phyloP scores from a whole-genome alignment of 2,329 filamentous ascomycete species.

The Scleromitrula shiraiana region DNA sequence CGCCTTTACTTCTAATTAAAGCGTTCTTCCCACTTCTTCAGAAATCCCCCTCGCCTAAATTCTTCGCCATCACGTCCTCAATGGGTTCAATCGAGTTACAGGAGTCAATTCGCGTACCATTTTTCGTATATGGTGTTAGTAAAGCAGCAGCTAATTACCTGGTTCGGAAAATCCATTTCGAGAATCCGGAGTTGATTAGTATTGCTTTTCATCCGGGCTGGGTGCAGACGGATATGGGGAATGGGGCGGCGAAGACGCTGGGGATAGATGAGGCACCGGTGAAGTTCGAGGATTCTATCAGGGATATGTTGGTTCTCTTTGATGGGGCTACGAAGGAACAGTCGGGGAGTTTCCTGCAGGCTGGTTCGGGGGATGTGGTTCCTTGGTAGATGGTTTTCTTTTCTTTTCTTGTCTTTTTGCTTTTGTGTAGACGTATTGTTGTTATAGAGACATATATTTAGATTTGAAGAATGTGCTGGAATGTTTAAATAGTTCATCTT shows the following conservation, averaged over 20 bases:
- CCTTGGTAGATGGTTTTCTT: too few species aligned
- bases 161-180: conserved; percentile 28
- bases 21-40: conserved; percentile 35
- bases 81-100: conserved; percentile 15
- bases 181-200: conserved; percentile 27
- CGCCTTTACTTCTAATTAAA: conserved; percentile 36
- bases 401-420: too few species aligned
- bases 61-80: conserved; percentile 31
- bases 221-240: conserved; percentile 26
- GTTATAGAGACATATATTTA: too few species aligned
- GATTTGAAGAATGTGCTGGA: too few species aligned
- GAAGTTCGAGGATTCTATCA: conserved; percentile 16
- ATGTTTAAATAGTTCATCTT: too few species aligned
- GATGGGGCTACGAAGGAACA: conserved; percentile 13
- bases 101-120: conserved; percentile 8
- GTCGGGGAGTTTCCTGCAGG: conserved; percentile 13
- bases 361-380: conserved; percentile 9
- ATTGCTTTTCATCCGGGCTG: conserved; percentile 31
- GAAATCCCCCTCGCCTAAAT: conserved; percentile 30
- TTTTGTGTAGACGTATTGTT: too few species aligned
- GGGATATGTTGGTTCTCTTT: conserved; percentile 12
- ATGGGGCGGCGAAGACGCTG: conserved; percentile 11
- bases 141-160: conserved; percentile 33
- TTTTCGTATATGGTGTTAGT: conserved; percentile 34
- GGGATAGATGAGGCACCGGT: conserved; percentile 17